Conservation (phyloP, 305 asterid genomes). For the Rubia occidens region DNA sequence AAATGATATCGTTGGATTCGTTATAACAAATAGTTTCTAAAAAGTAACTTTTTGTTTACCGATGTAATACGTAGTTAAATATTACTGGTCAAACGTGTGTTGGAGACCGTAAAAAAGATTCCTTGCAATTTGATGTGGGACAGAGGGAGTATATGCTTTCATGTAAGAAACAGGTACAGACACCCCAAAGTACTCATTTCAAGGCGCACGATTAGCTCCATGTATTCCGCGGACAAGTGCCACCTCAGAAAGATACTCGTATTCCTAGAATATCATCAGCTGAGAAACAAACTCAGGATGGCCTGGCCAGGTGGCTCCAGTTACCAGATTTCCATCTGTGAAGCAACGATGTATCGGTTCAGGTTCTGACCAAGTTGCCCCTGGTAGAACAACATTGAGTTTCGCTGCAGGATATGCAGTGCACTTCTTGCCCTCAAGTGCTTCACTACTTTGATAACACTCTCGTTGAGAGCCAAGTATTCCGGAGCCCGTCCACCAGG, state of each 20-base stretch:
- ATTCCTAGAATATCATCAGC: slow-evolving; percentile 74
- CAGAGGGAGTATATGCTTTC: too few species aligned
- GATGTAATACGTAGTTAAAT: too few species aligned
- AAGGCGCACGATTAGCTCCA: not conserved
- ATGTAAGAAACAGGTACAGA: not conserved
- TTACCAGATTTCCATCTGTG: slow-evolving; percentile 89
- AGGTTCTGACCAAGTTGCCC: slow-evolving; percentile 91
- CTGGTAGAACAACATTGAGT: slow-evolving; percentile 67
- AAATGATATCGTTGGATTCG: too few species aligned
- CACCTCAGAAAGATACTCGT: slow-evolving; percentile 38
- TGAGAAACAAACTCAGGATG: slow-evolving; percentile 85
- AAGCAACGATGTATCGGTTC: slow-evolving; percentile 85
- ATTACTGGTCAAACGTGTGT: too few species aligned
- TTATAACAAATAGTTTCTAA: too few species aligned
- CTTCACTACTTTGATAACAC: slow-evolving; percentile 57
- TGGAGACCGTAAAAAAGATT: too few species aligned
- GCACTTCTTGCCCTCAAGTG: slow-evolving; percentile 78
- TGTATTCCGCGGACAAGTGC: not conserved
- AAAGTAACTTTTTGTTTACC: too few species aligned
- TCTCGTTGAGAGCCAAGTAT: slow-evolving; percentile 66
- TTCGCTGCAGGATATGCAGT: slow-evolving; percentile 95
- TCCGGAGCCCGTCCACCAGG: slow-evolving; percentile 98
- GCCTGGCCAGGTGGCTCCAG: slow-evolving; percentile 99
- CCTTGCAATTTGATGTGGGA: too few species aligned
- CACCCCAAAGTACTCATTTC: not conserved